Evolutionary conservation across 257 asterid species (phyloP), one percentile per base, ranked within the genome.

Genomic region (Solanum medicagineum): DNA sequence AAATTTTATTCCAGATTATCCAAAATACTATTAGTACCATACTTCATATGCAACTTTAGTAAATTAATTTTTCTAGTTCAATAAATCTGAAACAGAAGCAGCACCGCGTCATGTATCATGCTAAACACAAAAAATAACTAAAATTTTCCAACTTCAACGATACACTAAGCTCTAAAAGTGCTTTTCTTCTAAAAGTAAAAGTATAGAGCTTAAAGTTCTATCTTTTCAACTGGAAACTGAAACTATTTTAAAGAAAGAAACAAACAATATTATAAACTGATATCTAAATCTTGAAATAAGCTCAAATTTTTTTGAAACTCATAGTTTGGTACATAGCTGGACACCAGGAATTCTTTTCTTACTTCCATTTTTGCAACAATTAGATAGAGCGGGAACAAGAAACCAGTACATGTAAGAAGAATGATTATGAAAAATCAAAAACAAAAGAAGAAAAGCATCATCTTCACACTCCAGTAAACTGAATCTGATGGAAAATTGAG

Each of bases 401-500:
- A 68, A 32, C 4, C 24, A 36, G 24, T 8, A 69, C 36, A 40
- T 32, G 40, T 69, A 40, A 69, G 79, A 40, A 40, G 75, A 66
- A 68, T 68, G 49, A 68, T 15, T 19, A 59, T 51, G 29, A 12
- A 42, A 59, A 59, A 81, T 59, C n/a, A 82, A 60, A 53, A 82
- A 62, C 12, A 36, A 4, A 69, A 60, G 19, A 42, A 82, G 36
- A 36, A 59, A 57, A 59, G 40, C 17, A 57, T 10, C 57, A 40
- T 53, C 10, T 40, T 85, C 80, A 71, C 65, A 83, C 14, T 51
- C 87, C 51, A 88, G 86, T 85, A 55, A 84, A 86, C 91, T 79
- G 88, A 89, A 87, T 81, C 91, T 75, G 80, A 88, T 86, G 82
- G 62, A 32, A 85, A 77, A 36, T 4, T 40, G 9, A 4, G 40